Conservation (phyloP, 163 green algal species). For the Dunaliella salina region DNA sequence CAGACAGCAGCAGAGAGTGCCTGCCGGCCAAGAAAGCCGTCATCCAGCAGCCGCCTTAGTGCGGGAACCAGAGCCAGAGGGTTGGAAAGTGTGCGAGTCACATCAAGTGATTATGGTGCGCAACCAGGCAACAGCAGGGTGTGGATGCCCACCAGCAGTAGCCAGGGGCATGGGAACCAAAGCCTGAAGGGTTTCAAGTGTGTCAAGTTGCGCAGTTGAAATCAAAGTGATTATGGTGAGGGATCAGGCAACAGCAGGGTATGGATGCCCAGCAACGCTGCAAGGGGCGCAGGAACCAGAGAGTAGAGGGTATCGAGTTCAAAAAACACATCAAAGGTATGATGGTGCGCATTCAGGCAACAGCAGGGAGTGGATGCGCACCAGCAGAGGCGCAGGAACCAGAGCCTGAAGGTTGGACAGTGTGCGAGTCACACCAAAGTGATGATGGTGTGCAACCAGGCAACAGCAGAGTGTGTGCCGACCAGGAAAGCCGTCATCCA, state of each 20-base stretch:
- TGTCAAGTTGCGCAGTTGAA: too few relatives aligned
- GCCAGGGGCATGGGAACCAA: conserved; percentile 25
- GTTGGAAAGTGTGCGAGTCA: too few relatives aligned
- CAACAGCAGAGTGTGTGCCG: conserved; percentile 50
- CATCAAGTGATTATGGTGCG: too few relatives aligned
- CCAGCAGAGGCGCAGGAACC: conserved; percentile 61
- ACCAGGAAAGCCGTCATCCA: conserved; percentile 60
- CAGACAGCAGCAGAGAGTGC: conserved; percentile 46
- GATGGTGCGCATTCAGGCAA: too few relatives aligned
- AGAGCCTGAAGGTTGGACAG: conserved; percentile 50
- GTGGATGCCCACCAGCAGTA: conserved; percentile 68
- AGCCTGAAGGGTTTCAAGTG: too few relatives aligned
- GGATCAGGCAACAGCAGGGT: too few relatives aligned
- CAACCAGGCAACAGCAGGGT: conserved; percentile 24
- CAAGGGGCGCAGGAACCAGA: conserved; percentile 61
- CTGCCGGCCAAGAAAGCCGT: conserved; percentile 53
- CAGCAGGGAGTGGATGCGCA: conserved; percentile 64
- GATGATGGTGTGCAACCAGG: too few relatives aligned
- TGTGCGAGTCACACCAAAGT: too few relatives aligned
- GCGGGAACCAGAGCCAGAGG: conserved; percentile 66
- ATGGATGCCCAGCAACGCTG: too few relatives aligned
- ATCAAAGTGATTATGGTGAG: too few relatives aligned
- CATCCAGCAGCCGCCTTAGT: conserved; percentile 70
- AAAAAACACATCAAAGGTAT: too few relatives aligned
- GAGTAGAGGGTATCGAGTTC: conserved; percentile 43